phyloP scores from a whole-genome alignment of 371 early-diverging fungal species.

The Nosema granulosis region DNA sequence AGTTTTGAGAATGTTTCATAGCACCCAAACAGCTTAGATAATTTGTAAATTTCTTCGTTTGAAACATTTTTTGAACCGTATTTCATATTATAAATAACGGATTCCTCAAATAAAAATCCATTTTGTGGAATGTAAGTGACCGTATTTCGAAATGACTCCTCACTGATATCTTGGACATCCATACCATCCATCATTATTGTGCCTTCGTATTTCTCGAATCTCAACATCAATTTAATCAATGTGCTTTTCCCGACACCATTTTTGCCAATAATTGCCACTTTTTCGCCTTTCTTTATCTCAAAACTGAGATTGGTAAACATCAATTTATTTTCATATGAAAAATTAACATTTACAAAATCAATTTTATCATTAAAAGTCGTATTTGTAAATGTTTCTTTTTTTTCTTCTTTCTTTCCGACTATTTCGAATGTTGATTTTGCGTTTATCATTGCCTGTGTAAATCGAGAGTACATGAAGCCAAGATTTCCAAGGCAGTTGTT shows the following conservation, averaged over 20 bases:
- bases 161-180: slow-evolving; percentile 39
- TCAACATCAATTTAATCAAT: slow-evolving; percentile 69
- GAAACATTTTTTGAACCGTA: slow-evolving; percentile 40
- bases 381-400: too few species aligned
- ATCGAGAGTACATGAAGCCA: slow-evolving; percentile 63
- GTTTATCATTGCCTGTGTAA: slow-evolving; percentile 49
- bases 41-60: slow-evolving; percentile 25
- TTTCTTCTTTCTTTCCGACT: background rate
- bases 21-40: slow-evolving; percentile 20
- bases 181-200: slow-evolving; percentile 42
- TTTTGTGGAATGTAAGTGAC: slow-evolving; percentile 62
- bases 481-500: slow-evolving; percentile 43
- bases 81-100: slow-evolving; percentile 55
- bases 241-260: slow-evolving; percentile 71
- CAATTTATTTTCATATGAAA: background rate
- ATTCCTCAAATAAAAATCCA: slow-evolving; percentile 51
- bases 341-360: background rate
- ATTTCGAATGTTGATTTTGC: slow-evolving; percentile 11
- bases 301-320: slow-evolving; percentile 38
- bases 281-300: slow-evolving; percentile 67
- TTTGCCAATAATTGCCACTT: slow-evolving; percentile 68
- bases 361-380: slow-evolving; percentile 1
- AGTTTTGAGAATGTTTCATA: slow-evolving; percentile 62
- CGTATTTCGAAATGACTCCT: slow-evolving; percentile 13
- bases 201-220: slow-evolving; percentile 53